Percentiles rank a stretch among this genome's conserved stretches.
phyloP scores from a whole-genome alignment of 2,329 filamentous ascomycete species.

The Epichloe glyceriae region DNA sequence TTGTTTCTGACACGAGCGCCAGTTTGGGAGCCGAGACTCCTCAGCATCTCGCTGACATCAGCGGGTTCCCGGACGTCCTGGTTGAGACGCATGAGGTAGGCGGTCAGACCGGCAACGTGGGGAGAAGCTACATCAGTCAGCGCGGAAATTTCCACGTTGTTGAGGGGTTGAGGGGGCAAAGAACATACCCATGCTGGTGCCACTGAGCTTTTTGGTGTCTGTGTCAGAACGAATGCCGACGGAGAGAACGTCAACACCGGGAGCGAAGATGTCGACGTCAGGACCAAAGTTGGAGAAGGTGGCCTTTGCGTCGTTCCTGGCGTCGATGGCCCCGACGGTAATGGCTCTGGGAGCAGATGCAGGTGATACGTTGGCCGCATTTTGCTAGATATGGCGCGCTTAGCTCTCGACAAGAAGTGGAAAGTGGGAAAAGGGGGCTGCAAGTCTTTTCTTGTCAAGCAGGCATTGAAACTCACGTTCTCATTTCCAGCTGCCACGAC shows the following conservation, averaged over 20 bases:
- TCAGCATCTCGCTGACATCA: conserved; percentile 34
- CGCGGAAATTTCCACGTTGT: not conserved
- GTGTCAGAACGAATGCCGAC: conserved; percentile 37
- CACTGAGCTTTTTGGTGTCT: conserved; percentile 32
- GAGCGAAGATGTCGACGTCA: conserved; percentile 41
- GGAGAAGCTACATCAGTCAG: conserved; percentile 35
- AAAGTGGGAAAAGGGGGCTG: not conserved
- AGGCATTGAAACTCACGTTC: conserved; percentile 19
- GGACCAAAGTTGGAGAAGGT: conserved; percentile 46
- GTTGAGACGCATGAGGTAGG: conserved; percentile 47
- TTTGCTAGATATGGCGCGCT: conserved; percentile 19
- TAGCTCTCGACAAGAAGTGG: not conserved
- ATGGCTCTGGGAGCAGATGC: conserved; percentile 43
- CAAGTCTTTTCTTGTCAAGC: conserved; percentile 3
- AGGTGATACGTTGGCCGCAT: conserved; percentile 38
- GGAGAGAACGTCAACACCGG: conserved; percentile 40
- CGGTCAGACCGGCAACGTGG: conserved; percentile 54
- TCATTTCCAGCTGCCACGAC: conserved; percentile 51
- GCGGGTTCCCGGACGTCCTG: conserved; percentile 31
- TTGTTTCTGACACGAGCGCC: conserved; percentile 32
- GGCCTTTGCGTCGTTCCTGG: conserved; percentile 33
- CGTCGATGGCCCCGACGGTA: conserved; percentile 47
- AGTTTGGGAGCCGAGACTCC: conserved; percentile 35
- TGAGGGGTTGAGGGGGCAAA: not conserved
- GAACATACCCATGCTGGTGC: conserved; percentile 41